A percentile compares a stretch with the other conserved stretches of the same genome.
These are phyloP conservation scores for Mucor plumbeus DNA, from an alignment of 371 early-diverging fungal species.

Conservation along the genomic window DNA sequence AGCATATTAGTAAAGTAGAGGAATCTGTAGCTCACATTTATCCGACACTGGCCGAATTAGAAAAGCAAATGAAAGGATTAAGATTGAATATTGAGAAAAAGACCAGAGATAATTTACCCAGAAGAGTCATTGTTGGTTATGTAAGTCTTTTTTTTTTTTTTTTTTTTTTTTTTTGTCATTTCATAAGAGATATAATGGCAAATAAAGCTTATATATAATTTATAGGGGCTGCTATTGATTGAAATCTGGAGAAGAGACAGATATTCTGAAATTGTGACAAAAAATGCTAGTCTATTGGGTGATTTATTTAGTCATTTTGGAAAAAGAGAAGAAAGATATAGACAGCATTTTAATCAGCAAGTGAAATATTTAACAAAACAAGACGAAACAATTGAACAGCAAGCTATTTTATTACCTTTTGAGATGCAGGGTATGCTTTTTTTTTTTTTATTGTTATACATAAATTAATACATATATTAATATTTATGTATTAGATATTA, in stretches of 20 bases:
- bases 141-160: not conserved
- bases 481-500: not conserved
- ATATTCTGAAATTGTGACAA: conserved; percentile 26
- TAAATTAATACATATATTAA: not conserved
- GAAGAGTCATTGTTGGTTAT: conserved; percentile 22
- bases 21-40: conserved; percentile 23
- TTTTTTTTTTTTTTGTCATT: too few relatives aligned
- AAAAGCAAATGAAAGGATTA: conserved; percentile 14
- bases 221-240: conserved; percentile 26
- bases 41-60: conserved; percentile 24
- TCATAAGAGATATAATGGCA: too few relatives aligned
- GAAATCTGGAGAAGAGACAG: conserved; percentile 32
- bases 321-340: conserved; percentile 16
- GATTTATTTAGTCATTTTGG: conserved; percentile 24
- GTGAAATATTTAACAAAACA: conserved; percentile 15
- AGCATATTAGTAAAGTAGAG: conserved; percentile 26
- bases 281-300: conserved; percentile 9
- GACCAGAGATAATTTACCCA: conserved; percentile 1
- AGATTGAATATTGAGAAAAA: conserved; percentile 19
- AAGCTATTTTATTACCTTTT: conserved; percentile 3
- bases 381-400: not conserved
- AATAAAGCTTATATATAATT: not conserved
- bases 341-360: conserved; percentile 13
- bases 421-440: conserved; percentile 13
- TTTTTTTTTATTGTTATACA: not conserved